phyloP scores from a whole-genome alignment of 2,329 filamentous ascomycete genomes.

The Curvularia sp. region DNA sequence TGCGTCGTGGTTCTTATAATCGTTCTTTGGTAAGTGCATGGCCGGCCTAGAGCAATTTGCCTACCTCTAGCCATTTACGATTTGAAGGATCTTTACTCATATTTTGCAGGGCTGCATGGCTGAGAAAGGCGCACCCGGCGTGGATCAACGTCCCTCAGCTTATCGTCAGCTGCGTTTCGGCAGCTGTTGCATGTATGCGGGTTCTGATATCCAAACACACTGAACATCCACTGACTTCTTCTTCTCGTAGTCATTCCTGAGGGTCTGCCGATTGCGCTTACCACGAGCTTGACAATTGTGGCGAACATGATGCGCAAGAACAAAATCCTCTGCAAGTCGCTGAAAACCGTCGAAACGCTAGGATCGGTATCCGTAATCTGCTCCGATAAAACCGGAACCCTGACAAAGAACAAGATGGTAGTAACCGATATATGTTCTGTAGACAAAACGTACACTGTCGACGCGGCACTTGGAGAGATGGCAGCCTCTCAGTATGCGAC shows the following conservation, averaged over 20 bases:
- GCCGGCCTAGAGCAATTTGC: neutral
- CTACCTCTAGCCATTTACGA: neutral
- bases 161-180: conserved; percentile 73
- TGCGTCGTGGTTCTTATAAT: conserved; percentile 70
- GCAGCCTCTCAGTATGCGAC: conserved; percentile 21
- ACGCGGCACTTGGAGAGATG: conserved; percentile 56
- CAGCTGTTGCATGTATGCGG: conserved; percentile 57
- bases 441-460: conserved; percentile 58
- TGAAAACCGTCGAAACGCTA: conserved; percentile 79
- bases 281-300: conserved; percentile 74
- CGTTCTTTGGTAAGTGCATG: conserved; percentile 64
- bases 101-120: conserved; percentile 67
- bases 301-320: conserved; percentile 79
- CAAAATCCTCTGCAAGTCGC: conserved; percentile 78
- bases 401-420: conserved; percentile 75
- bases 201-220: neutral
- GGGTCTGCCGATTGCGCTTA: conserved; percentile 49
- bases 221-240: conserved; percentile 4
- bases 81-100: conserved; percentile 17
- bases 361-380: conserved; percentile 77
- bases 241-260: conserved; percentile 70
- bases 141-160: conserved; percentile 77
- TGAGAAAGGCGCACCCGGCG: conserved; percentile 69
- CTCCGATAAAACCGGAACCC: conserved; percentile 78
- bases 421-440: conserved; percentile 73